Conservation (phyloP, 306 rosid species). For the Trichosanthes truncata region DNA sequence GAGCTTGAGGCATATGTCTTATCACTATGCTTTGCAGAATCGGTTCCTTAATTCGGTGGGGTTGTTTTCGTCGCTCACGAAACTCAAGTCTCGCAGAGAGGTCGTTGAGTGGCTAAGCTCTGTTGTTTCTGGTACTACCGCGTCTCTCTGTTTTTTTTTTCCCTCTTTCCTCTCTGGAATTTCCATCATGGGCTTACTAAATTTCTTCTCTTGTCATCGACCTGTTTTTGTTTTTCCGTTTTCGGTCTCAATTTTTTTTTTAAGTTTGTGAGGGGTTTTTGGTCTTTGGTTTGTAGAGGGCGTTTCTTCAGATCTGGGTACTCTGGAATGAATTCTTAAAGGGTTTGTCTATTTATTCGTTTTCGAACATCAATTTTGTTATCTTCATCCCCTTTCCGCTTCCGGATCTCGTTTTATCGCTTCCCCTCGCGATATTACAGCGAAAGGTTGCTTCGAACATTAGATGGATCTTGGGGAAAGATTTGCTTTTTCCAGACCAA, state of each 20-base stretch:
- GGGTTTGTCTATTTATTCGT: not conserved
- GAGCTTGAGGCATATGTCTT: slow-evolving; percentile 59
- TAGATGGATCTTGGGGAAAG: not conserved
- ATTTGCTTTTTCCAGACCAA: not conserved
- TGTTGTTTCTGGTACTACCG: slow-evolving; percentile 44
- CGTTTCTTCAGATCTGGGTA: not conserved
- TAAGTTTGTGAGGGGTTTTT: not conserved
- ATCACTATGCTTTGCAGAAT: slow-evolving; percentile 34
- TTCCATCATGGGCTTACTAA: not conserved
- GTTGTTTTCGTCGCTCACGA: slow-evolving; percentile 15
- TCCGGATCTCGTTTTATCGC: not conserved
- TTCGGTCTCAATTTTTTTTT: not conserved
- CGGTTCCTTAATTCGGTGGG: slow-evolving; percentile 11
- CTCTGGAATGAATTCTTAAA: not conserved
- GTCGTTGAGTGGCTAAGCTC: slow-evolving; percentile 71
- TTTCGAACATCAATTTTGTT: not conserved
- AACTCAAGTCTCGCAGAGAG: slow-evolving; percentile 69
- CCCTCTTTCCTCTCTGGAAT: no score
- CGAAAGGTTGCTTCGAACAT: not conserved
- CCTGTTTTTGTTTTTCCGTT: not conserved
- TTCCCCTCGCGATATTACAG: not conserved
- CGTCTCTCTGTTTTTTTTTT: not conserved
- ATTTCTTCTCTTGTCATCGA: not conserved
- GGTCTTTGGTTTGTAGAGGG: not conserved
- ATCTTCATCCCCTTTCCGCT: not conserved